Evolutionary conservation across 1,284 basidiomycete genomes (phyloP), one percentile per base, ranked within the genome.

Genomic region (Abortiporus biennis): DNA sequence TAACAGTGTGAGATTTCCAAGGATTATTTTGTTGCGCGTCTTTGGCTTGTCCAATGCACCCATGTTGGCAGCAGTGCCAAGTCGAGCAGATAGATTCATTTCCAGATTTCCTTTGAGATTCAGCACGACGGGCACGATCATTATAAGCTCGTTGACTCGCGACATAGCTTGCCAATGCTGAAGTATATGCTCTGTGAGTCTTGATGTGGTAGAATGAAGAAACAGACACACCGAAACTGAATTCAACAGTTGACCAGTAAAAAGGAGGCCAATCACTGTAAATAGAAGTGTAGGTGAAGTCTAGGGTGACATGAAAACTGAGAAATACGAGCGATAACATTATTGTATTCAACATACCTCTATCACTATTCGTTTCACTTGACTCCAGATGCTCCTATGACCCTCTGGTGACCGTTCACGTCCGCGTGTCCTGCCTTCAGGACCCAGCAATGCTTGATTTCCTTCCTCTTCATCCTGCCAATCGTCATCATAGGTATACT

Each of bases 101-200:
- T 95, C 93, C 35, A 98, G 76, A 54, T 97, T 97, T 13, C 95
- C 95, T 59, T 97, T 97, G 48, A 99, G 79, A 56, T 98, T 99
- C 52, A 95, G 77, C 17, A 98, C 71, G 53, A 96, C 93, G 9
- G 95, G 94, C 6, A 97, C 85, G 45, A 98, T 88, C 70, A 98
- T 94, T 56, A 98, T 94, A 44, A 98, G 81, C 62, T 99, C 94
- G 69, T 97, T 88, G 38, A 95, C 80, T 42, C 85, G 76, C 40
- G 75, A 73, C 76, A 99, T 95, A 32, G 93, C 92, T 45, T 72
- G 74, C 93, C 93, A 98, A 44, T 74, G 78, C 86, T 92, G 47
- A 2, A 29, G 17, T 23, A 12, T 38, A 38, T 3, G 46, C n/a
- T 40, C 15, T 46, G 29, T 35, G 15, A 21, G 9, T 43, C 23